Conservation (phyloP, 257 asterid species). For the Scutellaria minor region DNA sequence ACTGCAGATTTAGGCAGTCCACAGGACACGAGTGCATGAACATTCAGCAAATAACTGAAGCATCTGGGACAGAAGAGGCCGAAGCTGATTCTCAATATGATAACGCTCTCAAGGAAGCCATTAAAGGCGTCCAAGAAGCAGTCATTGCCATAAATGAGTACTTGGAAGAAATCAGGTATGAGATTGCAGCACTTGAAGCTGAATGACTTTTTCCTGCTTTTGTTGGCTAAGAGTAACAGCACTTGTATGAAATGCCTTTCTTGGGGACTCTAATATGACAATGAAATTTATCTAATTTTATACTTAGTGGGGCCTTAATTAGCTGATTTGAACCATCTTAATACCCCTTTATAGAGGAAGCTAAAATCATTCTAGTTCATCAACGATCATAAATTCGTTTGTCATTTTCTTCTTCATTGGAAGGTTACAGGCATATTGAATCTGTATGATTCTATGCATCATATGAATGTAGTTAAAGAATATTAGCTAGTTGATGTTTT, state of each 20-base stretch:
- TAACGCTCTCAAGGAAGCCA: slow-evolving; percentile 83
- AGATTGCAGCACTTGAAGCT: slow-evolving; percentile 77
- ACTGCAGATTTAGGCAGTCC: slow-evolving; percentile 68
- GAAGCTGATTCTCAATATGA: slow-evolving; percentile 92
- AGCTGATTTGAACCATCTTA: background rate
- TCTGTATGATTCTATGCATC: background rate
- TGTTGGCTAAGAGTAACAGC: background rate
- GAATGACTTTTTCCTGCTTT: slow-evolving; percentile 41
- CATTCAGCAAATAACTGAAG: slow-evolving; percentile 91
- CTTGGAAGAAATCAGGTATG: slow-evolving; percentile 95
- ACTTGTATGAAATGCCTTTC: slow-evolving; percentile 5
- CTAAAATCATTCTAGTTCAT: background rate
- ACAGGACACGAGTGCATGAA: slow-evolving; percentile 80
- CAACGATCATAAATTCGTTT: slow-evolving; percentile 4
- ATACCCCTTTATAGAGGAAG: slow-evolving; percentile 3
- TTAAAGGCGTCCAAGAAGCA: slow-evolving; percentile 80
- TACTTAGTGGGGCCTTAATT: slow-evolving; percentile 16
- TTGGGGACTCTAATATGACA: background rate
- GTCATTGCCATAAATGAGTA: slow-evolving; percentile 74
- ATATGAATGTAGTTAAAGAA: background rate
- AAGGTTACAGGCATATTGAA: background rate
- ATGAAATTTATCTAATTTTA: background rate
- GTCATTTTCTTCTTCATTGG: background rate
- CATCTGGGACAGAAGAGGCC: slow-evolving; percentile 96
- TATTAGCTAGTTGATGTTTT: slow-evolving; percentile 3